Evolutionary conservation across 345 rosid species (phyloP).

Genomic region (Noccaea bulbosa): DNA sequence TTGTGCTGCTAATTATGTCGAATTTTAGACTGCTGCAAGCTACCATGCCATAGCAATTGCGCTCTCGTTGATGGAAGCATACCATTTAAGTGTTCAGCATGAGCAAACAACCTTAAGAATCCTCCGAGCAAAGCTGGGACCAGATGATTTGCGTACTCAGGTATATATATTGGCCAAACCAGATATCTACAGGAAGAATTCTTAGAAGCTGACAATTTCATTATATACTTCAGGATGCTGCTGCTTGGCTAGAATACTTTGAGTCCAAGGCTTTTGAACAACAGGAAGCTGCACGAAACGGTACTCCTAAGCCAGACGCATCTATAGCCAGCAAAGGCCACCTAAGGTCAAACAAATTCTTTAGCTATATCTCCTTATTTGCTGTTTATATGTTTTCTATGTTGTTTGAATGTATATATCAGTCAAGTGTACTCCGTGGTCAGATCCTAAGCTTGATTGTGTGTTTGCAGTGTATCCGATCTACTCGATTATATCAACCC

Average conservation of each 20-base stretch:
- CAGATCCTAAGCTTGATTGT: slow-evolving; percentile 37
- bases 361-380: slow-evolving; percentile 17
- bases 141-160: slow-evolving; percentile 99
- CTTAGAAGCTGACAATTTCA: slow-evolving; percentile 13
- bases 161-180: slow-evolving; percentile 48
- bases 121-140: slow-evolving; percentile 93
- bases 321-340: slow-evolving; percentile 99
- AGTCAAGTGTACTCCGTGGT: slow-evolving; percentile 20
- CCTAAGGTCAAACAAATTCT: slow-evolving; percentile 63
- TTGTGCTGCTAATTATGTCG: slow-evolving; percentile 18
- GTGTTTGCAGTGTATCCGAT: slow-evolving; percentile 86
- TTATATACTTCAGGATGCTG: slow-evolving; percentile 82
- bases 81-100: slow-evolving; percentile 96
- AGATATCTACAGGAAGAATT: slow-evolving; percentile 23
- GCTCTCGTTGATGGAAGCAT: slow-evolving; percentile 98
- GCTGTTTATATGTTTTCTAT: slow-evolving; percentile 14
- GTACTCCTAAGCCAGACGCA: slow-evolving; percentile 96
- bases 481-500: slow-evolving; percentile 96
- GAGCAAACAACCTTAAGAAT: slow-evolving; percentile 96
- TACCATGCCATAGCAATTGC: slow-evolving; percentile 99
- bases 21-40: slow-evolving; percentile 94
- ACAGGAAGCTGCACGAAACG: slow-evolving; percentile 98
- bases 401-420: slow-evolving; percentile 31
- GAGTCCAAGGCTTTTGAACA: slow-evolving; percentile 98
- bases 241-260: slow-evolving; percentile 99